Evolutionary conservation across 768 basidiomycete genomes (phyloP).

Genomic region (Cyathus striatus): DNA sequence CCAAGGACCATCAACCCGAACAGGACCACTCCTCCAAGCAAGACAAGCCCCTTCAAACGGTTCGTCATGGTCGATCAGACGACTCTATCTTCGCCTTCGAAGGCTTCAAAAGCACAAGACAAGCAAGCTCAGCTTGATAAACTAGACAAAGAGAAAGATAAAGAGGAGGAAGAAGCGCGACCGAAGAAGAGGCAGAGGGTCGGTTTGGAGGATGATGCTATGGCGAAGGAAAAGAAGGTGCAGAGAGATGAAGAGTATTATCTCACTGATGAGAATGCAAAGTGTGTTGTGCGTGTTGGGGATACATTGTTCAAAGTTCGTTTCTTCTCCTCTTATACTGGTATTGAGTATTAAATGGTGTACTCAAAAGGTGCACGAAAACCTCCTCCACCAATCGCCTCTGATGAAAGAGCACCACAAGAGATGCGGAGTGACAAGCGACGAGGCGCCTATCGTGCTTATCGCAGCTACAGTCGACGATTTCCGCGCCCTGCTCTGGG

Average conservation of each 20-base stretch:
- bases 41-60: no score
- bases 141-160: no score
- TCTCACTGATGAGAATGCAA: conserved; percentile 26
- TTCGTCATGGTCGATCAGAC: no score
- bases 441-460: conserved; percentile 36
- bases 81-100: no score
- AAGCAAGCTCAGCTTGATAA: no score
- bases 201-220: conserved; percentile 19
- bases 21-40: no score
- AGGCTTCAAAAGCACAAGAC: no score
- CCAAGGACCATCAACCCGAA: no score
- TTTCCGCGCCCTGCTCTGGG: conserved; percentile 49
- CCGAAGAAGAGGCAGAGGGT: conserved; percentile 20
- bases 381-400: conserved; percentile 15
- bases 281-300: conserved; percentile 37
- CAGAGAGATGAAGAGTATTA: conserved; percentile 31
- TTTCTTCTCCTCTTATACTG: background rate
- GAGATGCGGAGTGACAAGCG: conserved; percentile 9
- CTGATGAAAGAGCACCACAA: conserved; percentile 10
- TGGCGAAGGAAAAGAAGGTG: conserved; percentile 9
- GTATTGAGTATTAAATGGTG: background rate
- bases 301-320: conserved; percentile 46
- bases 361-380: conserved; percentile 14
- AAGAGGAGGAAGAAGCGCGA: conserved; percentile 17
- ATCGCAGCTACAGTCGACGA: conserved; percentile 38